Conservation (phyloP, 208 protist genomes). For the Leishmania braziliensis region DNA sequence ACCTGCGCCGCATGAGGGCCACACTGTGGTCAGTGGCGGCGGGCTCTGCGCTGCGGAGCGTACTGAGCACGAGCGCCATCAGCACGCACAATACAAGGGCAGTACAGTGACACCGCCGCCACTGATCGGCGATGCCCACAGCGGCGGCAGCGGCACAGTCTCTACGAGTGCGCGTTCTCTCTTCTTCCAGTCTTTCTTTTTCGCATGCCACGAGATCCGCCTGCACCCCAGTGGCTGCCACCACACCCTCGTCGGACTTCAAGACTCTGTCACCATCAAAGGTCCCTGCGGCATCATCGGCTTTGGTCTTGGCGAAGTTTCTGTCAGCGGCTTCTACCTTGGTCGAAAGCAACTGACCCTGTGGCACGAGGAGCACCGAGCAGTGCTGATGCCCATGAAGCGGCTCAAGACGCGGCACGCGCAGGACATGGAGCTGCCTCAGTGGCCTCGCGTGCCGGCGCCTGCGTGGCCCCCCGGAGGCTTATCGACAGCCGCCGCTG, state of each 20-base stretch:
- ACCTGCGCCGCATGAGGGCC: neutral
- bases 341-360: conserved; percentile 69
- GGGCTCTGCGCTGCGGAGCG: neutral
- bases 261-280: conserved; percentile 62
- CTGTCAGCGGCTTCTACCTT: conserved; percentile 70
- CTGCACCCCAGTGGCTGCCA: conserved; percentile 40
- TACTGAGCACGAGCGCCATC: neutral
- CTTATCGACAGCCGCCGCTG: neutral
- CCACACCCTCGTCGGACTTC: conserved; percentile 69
- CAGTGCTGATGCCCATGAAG: conserved; percentile 62
- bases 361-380: conserved; percentile 48
- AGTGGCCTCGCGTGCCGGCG: conserved; percentile 25
- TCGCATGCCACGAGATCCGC: conserved; percentile 52
- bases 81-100: neutral
- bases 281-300: conserved; percentile 78
- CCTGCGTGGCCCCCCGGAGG: conserved; percentile 21
- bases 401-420: conserved; percentile 41
- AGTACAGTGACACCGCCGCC: neutral
- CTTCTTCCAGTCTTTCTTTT: conserved; percentile 55
- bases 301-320: conserved; percentile 66
- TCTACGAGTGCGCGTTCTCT: conserved; percentile 20
- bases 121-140: neutral
- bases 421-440: conserved; percentile 34
- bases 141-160: neutral
- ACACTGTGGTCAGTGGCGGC: neutral